These are phyloP conservation scores for Teratosphaeria gauchensis DNA, from an alignment of 2,329 filamentous ascomycete genomes.

Conservation along the genomic window DNA sequence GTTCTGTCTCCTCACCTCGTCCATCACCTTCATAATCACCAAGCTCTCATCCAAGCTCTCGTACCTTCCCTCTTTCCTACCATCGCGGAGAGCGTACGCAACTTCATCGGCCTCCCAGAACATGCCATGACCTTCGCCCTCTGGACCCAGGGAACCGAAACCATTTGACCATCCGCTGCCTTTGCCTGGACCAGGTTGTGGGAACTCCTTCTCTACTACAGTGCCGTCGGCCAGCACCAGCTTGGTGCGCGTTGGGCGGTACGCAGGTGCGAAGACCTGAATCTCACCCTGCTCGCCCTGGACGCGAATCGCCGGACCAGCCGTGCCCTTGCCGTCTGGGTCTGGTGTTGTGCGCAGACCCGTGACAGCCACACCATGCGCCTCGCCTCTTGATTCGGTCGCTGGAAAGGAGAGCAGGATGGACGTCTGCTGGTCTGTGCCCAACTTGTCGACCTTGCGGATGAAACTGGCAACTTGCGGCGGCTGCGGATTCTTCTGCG, in stretches of 20 bases:
- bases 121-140: conserved; percentile 66
- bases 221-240: conserved; percentile 33
- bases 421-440: conserved; percentile 68
- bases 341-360: conserved; percentile 53
- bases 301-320: conserved; percentile 62
- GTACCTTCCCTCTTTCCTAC: conserved; percentile 62
- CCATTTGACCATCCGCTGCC: conserved; percentile 40
- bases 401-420: conserved; percentile 68
- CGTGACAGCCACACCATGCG: conserved; percentile 57
- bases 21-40: conserved; percentile 74
- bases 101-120: conserved; percentile 82
- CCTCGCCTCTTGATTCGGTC: conserved; percentile 40
- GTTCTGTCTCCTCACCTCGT: conserved; percentile 55
- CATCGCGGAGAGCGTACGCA: conserved; percentile 64
- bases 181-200: conserved; percentile 37
- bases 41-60: conserved; percentile 69
- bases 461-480: conserved; percentile 61
- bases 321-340: conserved; percentile 49
- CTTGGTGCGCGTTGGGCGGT: conserved; percentile 46
- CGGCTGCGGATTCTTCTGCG: conserved; percentile 56
- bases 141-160: conserved; percentile 36
- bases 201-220: conserved; percentile 38
- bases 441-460: conserved; percentile 58
- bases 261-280: conserved; percentile 65
- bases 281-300: conserved; percentile 76